These are phyloP conservation scores for Gymnopilus junonius DNA, from an alignment of 768 basidiomycete species.

Conservation along the genomic window DNA sequence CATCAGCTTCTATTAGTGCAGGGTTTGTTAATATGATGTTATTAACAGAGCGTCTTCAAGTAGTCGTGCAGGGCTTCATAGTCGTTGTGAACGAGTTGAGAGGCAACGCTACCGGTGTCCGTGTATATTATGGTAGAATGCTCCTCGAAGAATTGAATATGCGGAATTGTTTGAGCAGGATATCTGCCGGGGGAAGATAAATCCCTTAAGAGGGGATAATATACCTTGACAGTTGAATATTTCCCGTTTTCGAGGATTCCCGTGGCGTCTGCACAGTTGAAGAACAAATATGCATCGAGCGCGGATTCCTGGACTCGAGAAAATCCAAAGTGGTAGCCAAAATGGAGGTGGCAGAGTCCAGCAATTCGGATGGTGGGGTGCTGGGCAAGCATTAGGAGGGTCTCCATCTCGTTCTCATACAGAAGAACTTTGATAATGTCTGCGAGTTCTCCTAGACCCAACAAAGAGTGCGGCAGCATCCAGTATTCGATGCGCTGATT, in stretches of 20 bases:
- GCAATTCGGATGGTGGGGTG: slow-evolving; percentile 36
- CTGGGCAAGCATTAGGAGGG: slow-evolving; percentile 40
- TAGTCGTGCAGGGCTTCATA: neutral
- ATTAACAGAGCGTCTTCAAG: neutral
- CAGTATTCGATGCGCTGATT: slow-evolving; percentile 38
- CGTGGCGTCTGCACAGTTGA: neutral
- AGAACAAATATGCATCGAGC: neutral
- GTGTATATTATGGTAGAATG: neutral
- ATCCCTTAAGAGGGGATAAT: neutral
- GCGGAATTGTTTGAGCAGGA: neutral
- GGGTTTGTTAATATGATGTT: too few relatives aligned
- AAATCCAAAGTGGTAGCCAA: slow-evolving; percentile 25
- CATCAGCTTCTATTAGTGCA: too few relatives aligned
- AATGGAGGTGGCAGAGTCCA: slow-evolving; percentile 26
- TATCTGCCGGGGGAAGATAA: neutral
- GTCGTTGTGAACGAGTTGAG: neutral
- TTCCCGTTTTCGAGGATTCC: neutral
- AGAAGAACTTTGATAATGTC: slow-evolving; percentile 40
- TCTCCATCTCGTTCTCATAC: slow-evolving; percentile 33
- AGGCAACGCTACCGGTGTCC: neutral
- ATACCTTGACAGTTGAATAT: neutral
- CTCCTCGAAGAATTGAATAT: neutral
- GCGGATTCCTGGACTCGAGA: neutral
- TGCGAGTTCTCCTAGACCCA: slow-evolving; percentile 29
- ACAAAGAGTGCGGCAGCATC: slow-evolving; percentile 29